Conservation (phyloP, 257 asterid genomes). For the Solanum verrucosum region DNA sequence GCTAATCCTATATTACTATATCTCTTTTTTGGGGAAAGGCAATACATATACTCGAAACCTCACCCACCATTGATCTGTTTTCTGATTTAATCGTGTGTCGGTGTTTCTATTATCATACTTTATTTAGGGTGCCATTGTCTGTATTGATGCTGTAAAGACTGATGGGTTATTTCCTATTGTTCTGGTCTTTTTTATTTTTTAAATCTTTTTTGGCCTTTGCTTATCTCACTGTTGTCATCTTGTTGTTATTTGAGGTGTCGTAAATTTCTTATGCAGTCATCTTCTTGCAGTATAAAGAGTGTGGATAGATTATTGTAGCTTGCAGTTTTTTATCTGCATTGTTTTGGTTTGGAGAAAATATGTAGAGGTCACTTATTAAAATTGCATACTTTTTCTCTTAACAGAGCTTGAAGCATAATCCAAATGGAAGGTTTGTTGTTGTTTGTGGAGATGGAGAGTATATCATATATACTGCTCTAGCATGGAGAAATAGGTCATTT, state of each 20-base stretch:
- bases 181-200: not conserved
- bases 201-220: not conserved
- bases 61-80: not conserved
- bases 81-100: not conserved
- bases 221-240: not conserved
- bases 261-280: not conserved
- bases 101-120: not conserved
- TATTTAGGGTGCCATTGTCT: not conserved
- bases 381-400: not conserved
- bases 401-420: constrained; percentile 96
- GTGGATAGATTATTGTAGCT: not conserved
- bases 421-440: constrained; percentile 96
- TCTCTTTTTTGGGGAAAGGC: not conserved
- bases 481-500: constrained; percentile 98
- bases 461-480: constrained; percentile 92
- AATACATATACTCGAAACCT: not conserved
- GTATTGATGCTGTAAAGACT: not conserved
- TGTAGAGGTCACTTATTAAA: not conserved
- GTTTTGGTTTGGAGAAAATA: not conserved
- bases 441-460: constrained; percentile 99
- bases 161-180: not conserved
- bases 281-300: not conserved
- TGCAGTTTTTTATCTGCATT: not conserved
- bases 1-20: not conserved
- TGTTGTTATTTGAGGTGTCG: not conserved